Conservation (phyloP, 2,329 filamentous ascomycete species). For the Xylariales sp. region DNA sequence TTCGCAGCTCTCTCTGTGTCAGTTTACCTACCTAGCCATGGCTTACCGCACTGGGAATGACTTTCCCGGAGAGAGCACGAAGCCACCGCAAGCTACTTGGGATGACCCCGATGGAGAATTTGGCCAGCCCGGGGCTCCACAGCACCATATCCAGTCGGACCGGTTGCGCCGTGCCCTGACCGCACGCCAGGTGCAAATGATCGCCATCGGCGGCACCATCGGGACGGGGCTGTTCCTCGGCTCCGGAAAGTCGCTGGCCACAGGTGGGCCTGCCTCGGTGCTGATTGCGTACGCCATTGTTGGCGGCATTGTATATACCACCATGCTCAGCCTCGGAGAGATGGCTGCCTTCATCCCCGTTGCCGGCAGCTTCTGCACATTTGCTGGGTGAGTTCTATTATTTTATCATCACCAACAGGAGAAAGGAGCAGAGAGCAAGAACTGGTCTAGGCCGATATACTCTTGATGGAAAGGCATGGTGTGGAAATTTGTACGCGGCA, state of each 20-base stretch:
- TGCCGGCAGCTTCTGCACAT: slow-evolving; percentile 51
- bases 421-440: too few relatives aligned
- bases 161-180: slow-evolving; percentile 51
- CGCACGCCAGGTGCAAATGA: slow-evolving; percentile 64
- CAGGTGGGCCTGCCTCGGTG: slow-evolving; percentile 55
- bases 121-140: too few relatives aligned
- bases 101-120: too few relatives aligned
- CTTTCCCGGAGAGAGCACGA: too few relatives aligned
- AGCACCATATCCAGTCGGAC: slow-evolving; percentile 24
- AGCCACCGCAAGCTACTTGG: too few relatives aligned
- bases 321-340: slow-evolving; percentile 55
- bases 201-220: slow-evolving; percentile 57
- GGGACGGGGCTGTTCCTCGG: slow-evolving; percentile 60
- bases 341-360: slow-evolving; percentile 56
- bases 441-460: too few relatives aligned
- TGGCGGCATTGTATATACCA: slow-evolving; percentile 53
- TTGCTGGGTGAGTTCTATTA: slow-evolving; percentile 33
- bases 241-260: slow-evolving; percentile 55
- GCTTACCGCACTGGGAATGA: too few relatives aligned
- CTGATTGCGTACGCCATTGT: slow-evolving; percentile 54
- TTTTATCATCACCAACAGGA: too few relatives aligned
- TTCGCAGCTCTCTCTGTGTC: too few relatives aligned
- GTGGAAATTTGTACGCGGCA: too few relatives aligned
- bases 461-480: too few relatives aligned
- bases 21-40: too few relatives aligned